Percentiles rank a stretch among this genome's conserved stretches.
phyloP scores from a whole-genome alignment of 768 basidiomycete genomes.

The Amyloporia xantha region DNA sequence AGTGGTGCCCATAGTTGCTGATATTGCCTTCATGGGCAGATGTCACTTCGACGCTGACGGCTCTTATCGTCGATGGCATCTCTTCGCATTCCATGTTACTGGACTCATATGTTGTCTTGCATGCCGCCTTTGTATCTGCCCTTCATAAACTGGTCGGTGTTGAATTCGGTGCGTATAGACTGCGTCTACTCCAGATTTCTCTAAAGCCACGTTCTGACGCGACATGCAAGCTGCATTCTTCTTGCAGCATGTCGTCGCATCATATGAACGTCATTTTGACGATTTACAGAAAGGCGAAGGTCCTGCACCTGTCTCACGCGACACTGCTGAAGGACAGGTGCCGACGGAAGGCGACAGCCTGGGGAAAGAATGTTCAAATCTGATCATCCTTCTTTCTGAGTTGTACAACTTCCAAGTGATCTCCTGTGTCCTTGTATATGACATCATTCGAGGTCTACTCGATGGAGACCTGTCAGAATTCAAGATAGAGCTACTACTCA shows the following conservation, averaged over 20 bases:
- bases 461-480: conserved; percentile 62
- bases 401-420: conserved; percentile 96
- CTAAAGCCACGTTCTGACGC: not conserved
- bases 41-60: conserved; percentile 73
- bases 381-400: conserved; percentile 83
- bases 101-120: conserved; percentile 84
- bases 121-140: conserved; percentile 79
- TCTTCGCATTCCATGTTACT: conserved; percentile 74
- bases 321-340: not conserved
- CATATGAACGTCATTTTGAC: conserved; percentile 56
- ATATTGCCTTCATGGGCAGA: conserved; percentile 37
- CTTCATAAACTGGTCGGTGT: conserved; percentile 77
- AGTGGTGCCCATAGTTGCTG: not conserved
- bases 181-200: too few species aligned
- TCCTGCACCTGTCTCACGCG: not conserved
- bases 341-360: conserved; percentile 27
- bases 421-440: conserved; percentile 84
- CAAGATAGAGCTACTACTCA: conserved; percentile 80
- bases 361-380: conserved; percentile 87
- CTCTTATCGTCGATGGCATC: conserved; percentile 71
- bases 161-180: conserved; percentile 67
- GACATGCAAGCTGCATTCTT: conserved; percentile 86
- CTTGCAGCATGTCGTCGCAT: conserved; percentile 61
- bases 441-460: conserved; percentile 75
- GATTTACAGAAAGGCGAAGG: conserved; percentile 19